phyloP scores from a whole-genome alignment of 306 rosid genomes.

The Geum urbanum region DNA sequence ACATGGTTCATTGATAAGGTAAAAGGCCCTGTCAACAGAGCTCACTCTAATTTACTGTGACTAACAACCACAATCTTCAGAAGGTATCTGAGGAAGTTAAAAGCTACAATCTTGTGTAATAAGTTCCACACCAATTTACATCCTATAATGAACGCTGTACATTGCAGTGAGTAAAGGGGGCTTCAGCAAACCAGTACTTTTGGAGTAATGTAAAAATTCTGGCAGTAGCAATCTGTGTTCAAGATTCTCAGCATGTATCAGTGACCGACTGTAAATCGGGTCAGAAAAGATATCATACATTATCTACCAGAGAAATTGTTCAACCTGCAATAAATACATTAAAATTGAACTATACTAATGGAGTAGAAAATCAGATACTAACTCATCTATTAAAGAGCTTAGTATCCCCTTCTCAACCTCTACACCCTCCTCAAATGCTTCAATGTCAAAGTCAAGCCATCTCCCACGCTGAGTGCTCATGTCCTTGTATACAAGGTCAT shows the following conservation, averaged over 20 bases:
- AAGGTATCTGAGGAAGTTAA: not conserved
- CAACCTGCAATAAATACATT: conserved; percentile 13
- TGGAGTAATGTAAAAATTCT: not conserved
- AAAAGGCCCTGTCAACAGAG: conserved; percentile 5
- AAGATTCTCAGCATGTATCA: not conserved
- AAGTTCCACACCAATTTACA: conserved; percentile 4
- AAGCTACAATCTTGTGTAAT: not conserved
- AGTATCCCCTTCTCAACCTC: conserved; percentile 54
- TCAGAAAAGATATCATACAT: conserved; percentile 9
- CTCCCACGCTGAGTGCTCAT: conserved; percentile 70
- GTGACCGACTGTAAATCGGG: not conserved
- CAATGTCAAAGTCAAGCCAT: conserved; percentile 67
- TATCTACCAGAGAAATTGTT: conserved; percentile 19
- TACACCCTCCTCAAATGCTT: conserved; percentile 59
- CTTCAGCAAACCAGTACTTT: not conserved
- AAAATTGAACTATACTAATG: conserved; percentile 15
- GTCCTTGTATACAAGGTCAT: conserved; percentile 68
- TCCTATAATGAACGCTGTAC: not conserved
- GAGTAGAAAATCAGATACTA: conserved; percentile 54
- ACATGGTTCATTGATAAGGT: conserved; percentile 1
- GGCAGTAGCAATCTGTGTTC: not conserved
- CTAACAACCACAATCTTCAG: not conserved
- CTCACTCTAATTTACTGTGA: not conserved
- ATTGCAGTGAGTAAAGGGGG: not conserved
- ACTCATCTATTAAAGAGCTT: conserved; percentile 49